Percentiles rank a stretch among this genome's conserved stretches.
phyloP scores from a whole-genome alignment of 305 asterid species.

The Fraxinus velutina region DNA sequence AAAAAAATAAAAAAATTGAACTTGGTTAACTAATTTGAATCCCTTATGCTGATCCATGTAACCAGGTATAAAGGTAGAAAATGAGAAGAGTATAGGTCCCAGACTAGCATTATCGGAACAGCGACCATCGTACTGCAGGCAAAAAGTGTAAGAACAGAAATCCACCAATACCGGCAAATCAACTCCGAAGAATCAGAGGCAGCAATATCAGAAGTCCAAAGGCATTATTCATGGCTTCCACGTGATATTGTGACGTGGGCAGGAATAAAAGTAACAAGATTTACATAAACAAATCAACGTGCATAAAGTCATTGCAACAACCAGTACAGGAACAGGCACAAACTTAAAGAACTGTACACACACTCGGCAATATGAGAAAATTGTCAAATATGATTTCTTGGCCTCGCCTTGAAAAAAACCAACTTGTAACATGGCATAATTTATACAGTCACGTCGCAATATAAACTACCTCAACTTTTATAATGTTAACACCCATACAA shows the following conservation, averaged over 20 bases:
- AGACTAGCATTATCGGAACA: too few relatives aligned
- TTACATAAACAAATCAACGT: neutral
- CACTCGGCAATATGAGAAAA: neutral
- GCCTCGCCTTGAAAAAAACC: constrained; percentile 60
- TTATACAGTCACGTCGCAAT: constrained; percentile 58
- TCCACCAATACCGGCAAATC: too few relatives aligned
- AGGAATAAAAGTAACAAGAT: neutral
- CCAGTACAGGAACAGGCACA: neutral
- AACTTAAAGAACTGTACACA: neutral
- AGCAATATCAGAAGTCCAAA: neutral
- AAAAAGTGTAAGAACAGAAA: too few relatives aligned
- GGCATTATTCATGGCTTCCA: neutral
- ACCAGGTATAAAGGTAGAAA: neutral
- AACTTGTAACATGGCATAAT: constrained; percentile 49
- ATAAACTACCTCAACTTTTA: constrained; percentile 52
- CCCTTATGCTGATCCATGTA: too few relatives aligned
- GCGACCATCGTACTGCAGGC: too few relatives aligned
- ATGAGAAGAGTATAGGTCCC: neutral
- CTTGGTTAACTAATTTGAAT: too few relatives aligned
- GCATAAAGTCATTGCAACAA: neutral
- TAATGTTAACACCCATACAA: constrained; percentile 52
- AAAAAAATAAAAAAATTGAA: too few relatives aligned
- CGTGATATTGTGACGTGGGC: neutral
- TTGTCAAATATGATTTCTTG: constrained; percentile 16
- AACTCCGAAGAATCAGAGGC: neutral